Base-by-base conservation (phyloP, 257 asterid genomes). In the Solanum chiquidenum region DNA sequence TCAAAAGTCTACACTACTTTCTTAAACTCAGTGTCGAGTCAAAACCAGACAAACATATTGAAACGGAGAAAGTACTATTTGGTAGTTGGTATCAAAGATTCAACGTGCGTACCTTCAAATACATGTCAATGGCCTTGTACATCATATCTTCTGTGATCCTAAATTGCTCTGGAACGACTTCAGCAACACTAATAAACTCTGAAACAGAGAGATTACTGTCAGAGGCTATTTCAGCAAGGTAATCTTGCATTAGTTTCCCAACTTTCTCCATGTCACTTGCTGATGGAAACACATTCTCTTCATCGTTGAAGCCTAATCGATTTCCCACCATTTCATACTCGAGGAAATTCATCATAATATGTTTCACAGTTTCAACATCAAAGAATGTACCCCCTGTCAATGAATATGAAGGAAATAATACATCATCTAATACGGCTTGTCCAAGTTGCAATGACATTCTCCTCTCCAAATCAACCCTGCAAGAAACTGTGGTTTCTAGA, bases 381-480 rank as follows among this genome's bases (percentile, higher is more conserved):
- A 94, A 95, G 84, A 93, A 11, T 1, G 98, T 94, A 90, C 91
- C 98, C 21, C 97, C 98, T 0, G 91, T 88, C 87, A 91, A 29
- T 31, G 69, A 91, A 87, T 92, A 94, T 4, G 98, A 93, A 7
- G 98, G 99, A 82, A 95, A 93, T 20, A 94, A 68, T 4, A 96
- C 90, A 87, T 96, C 98, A 82, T 95, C 98, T 16, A 96, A 86
- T 86, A 92, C 93, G 3, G 98, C 98, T 83, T 95, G 98, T 83
- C 94, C 97, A 6, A 96, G 94, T 83, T 96, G 99, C 71, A 42
- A 49, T 2, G 92, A 96, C 85, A 96, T 92, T 84, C 98, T 92
- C 92, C 90, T 95, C 93, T 96, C 98, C 92, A 96, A 76, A 90
- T 96, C 98, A 3, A 96, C 94, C 90, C 95, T 89, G 88, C 99